phyloP scores from a whole-genome alignment of 345 rosid species.

The Corchorus capsularis region DNA sequence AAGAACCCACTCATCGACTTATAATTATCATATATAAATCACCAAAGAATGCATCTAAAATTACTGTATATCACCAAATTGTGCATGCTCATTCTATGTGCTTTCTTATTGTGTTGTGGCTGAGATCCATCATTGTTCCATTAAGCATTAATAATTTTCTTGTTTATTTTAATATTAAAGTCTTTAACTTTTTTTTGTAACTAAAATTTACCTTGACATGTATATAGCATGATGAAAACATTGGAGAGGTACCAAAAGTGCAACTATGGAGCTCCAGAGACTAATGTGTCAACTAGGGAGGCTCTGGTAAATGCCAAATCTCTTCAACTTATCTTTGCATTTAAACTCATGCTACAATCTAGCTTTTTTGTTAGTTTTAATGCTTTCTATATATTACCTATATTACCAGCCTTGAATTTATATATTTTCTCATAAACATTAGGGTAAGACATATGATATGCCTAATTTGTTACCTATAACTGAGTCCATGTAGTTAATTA shows the following conservation, averaged over 20 bases:
- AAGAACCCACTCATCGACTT: background rate
- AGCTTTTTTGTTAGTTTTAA: background rate
- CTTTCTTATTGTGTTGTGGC: too few relatives aligned
- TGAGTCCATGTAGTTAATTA: background rate
- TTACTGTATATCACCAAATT: too few relatives aligned
- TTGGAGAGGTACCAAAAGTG: constrained; percentile 97
- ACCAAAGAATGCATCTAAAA: background rate
- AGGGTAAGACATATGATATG: too few relatives aligned
- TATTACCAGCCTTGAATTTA: background rate
- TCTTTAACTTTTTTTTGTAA: background rate
- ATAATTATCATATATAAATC: background rate
- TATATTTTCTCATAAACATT: too few relatives aligned
- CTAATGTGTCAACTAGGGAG: constrained; percentile 78
- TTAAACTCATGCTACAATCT: too few relatives aligned
- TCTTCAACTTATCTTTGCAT: background rate
- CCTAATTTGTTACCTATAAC: background rate
- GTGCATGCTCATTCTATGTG: too few relatives aligned
- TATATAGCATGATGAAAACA: constrained; percentile 84
- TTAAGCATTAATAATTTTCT: too few relatives aligned
- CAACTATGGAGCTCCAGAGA: constrained; percentile 93
- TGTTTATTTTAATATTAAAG: too few relatives aligned
- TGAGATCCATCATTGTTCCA: too few relatives aligned
- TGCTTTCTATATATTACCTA: background rate
- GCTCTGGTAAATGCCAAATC: constrained; percentile 57
- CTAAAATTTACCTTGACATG: background rate